Evolutionary conservation across 208 protist species (phyloP), one percentile per base, ranked within the genome.

Genomic region (Wallacemonas collosoma): DNA sequence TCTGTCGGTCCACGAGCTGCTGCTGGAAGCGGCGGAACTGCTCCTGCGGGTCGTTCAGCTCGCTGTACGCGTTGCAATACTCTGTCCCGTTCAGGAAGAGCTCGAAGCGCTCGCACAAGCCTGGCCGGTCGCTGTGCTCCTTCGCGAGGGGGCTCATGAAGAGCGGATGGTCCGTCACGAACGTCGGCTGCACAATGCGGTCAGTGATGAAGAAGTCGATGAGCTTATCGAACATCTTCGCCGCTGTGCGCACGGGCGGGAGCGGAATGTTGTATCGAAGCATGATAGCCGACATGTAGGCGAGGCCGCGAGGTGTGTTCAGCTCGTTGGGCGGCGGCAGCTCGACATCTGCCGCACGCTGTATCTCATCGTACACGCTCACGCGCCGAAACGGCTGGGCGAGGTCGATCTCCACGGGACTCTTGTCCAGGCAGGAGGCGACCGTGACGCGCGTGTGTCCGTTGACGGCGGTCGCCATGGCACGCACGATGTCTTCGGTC

Each of bases 51-150:
- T 99, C 93, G 72, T 98, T 99, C 39, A 99, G 84, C 75, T 99
- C 98, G 35, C 90, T 98, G 75, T 99, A 99, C 2, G 98, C 97
- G 81, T 99, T 99, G 60, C 88, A 96, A 66, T 98, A 89, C 81
- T 99, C 98, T 14, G 85, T 89, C 26, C 87, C 86, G 71, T 92
- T 93, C 62, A 98, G 89, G 77, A 99, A 99, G 1, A 99, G 77
- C 81, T 99, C 98, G 71, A 99, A 99, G 63, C 98, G 86, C 58
- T 98, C 95, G 2, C 94, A 97, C 41, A 97, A 70, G 35, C 91
- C 94, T 5, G 89, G 86, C 8, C 79, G 72, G 48, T 40, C 77
- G 2, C 76, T 60, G 80, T 97, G 90, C 62, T 92, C 90, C 81
- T 98, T 97, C 12, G 96, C 95, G 35, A 98, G 75, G 41, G 95